Conservation (phyloP, 441 rosid genomes). For the Erodium trifolium region DNA sequence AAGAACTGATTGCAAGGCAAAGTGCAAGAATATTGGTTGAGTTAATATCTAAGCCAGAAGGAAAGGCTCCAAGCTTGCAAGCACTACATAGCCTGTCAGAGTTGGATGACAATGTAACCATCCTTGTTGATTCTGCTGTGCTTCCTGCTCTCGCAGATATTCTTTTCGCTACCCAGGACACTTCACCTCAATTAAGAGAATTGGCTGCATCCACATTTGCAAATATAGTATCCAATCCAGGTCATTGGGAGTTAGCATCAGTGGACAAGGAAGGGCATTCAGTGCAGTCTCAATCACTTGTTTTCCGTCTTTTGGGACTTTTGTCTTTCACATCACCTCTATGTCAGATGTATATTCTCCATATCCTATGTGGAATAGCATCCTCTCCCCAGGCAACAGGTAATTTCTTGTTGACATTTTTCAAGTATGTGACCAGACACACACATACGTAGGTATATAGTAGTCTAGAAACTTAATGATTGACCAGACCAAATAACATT, state of each 20-base stretch:
- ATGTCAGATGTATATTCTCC: constrained; percentile 28
- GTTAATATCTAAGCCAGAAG: constrained; percentile 24
- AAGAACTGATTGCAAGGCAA: constrained; percentile 33
- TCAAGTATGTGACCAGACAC: neutral
- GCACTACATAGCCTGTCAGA: constrained; percentile 36
- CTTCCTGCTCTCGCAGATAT: constrained; percentile 31
- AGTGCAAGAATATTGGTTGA: constrained; percentile 28
- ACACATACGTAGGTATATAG: neutral
- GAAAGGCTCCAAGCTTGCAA: constrained; percentile 28
- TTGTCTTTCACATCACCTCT: constrained; percentile 24
- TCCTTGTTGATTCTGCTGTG: constrained; percentile 30
- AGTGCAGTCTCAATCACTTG: constrained; percentile 31
- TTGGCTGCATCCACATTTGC: constrained; percentile 33
- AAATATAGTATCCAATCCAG: constrained; percentile 37
- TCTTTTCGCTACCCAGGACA: constrained; percentile 25
- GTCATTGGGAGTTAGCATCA: constrained; percentile 38
- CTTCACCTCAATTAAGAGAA: constrained; percentile 24
- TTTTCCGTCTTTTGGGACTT: constrained; percentile 22
- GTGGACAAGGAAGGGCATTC: constrained; percentile 29
- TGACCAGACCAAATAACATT: neutral
- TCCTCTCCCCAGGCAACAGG: constrained; percentile 40
- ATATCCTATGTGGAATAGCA: constrained; percentile 29
- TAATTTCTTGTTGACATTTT: constrained; percentile 12
- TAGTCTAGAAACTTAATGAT: neutral
- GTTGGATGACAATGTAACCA: constrained; percentile 31